Conservation (phyloP, 2,329 filamentous ascomycete genomes). For the Penicillium sp. region DNA sequence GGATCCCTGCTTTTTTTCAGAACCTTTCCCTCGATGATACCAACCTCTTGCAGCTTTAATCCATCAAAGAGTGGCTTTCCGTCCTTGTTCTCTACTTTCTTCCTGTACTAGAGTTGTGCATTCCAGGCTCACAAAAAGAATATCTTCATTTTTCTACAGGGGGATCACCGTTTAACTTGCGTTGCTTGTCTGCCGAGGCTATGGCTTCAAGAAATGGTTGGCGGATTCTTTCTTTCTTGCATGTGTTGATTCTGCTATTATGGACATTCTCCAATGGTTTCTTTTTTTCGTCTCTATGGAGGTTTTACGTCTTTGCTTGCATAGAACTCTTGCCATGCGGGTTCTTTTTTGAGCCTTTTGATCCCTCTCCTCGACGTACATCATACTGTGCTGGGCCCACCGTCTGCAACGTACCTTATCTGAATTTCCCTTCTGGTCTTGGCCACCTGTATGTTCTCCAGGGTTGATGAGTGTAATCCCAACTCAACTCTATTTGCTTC, state of each 20-base stretch:
- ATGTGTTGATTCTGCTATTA: background rate
- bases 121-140: constrained; percentile 11
- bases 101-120: constrained; percentile 23
- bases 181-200: constrained; percentile 7
- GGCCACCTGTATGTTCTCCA: background rate
- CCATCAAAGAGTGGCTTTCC: constrained; percentile 30
- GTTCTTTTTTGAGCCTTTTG: constrained; percentile 7
- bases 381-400: constrained; percentile 11
- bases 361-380: constrained; percentile 16
- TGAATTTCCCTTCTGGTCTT: background rate
- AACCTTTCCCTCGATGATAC: constrained; percentile 35
- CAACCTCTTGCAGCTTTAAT: constrained; percentile 31
- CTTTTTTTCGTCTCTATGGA: background rate
- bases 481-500: background rate
- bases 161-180: constrained; percentile 12
- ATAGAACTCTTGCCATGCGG: constrained; percentile 7
- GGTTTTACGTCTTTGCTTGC: constrained; percentile 1
- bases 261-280: background rate
- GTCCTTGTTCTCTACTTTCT: constrained; percentile 19
- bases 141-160: constrained; percentile 15
- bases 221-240: constrained; percentile 3
- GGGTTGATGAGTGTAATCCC: background rate
- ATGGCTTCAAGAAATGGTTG: constrained; percentile 13
- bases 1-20: constrained; percentile 17
- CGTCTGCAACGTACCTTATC: constrained; percentile 10